These are phyloP conservation scores for Aspergillus sp. DNA, from an alignment of 2,329 filamentous ascomycete genomes.

Conservation along the genomic window DNA sequence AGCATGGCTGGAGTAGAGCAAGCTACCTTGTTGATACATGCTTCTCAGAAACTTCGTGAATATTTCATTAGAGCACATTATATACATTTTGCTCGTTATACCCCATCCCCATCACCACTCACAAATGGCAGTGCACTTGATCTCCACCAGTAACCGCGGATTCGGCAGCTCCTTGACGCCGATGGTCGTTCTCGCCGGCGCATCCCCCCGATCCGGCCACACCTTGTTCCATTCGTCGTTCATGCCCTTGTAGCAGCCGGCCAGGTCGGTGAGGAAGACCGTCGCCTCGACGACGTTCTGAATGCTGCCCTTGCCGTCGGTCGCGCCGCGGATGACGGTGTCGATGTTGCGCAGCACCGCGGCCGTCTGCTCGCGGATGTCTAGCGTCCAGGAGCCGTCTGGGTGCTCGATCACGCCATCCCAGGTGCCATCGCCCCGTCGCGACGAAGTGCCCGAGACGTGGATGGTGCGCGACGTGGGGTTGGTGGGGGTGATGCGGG, in stretches of 20 bases:
- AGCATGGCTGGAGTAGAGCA: slow-evolving; percentile 24
- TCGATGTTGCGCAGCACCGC: slow-evolving; percentile 41
- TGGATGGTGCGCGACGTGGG: slow-evolving; percentile 37
- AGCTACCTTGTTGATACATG: neutral
- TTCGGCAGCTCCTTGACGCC: slow-evolving; percentile 20
- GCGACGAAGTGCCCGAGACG: slow-evolving; percentile 40
- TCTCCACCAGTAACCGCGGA: slow-evolving; percentile 20
- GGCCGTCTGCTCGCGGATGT: slow-evolving; percentile 39
- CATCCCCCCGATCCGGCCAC: slow-evolving; percentile 34
- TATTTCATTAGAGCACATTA: neutral
- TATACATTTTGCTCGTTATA: neutral
- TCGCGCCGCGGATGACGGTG: slow-evolving; percentile 37
- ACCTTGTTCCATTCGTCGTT: slow-evolving; percentile 47
- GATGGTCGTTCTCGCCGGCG: slow-evolving; percentile 32
- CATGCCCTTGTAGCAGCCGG: slow-evolving; percentile 42
- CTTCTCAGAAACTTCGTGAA: too few species aligned
- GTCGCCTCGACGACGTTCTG: slow-evolving; percentile 41
- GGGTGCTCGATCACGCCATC: slow-evolving; percentile 35
- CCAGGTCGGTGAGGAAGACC: slow-evolving; percentile 42
- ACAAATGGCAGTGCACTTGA: slow-evolving; percentile 19
- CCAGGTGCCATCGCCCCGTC: slow-evolving; percentile 36
- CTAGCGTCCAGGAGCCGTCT: slow-evolving; percentile 33
- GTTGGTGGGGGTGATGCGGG: slow-evolving; percentile 29
- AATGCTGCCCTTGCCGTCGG: slow-evolving; percentile 34
- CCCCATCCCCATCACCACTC: slow-evolving; percentile 56